Percentiles rank a stretch among this genome's conserved stretches.
Conservation (phyloP, 345 rosid species). For the Melaleuca quinquenervia region DNA sequence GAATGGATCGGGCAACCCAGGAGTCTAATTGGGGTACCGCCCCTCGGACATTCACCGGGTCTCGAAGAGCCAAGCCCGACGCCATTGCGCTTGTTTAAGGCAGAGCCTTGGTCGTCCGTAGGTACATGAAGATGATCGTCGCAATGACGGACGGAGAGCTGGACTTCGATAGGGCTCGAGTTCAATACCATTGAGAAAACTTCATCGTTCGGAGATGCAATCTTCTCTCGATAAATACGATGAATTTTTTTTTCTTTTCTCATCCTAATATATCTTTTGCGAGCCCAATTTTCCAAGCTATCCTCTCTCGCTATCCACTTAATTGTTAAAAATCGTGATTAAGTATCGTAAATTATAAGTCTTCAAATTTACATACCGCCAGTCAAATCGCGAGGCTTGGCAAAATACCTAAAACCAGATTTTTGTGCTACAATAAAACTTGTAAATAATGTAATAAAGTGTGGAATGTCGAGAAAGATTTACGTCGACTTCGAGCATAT, state of each 20-base stretch:
- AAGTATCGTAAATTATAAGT: fast-evolving
- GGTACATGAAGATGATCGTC: neutral
- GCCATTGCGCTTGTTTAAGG: neutral
- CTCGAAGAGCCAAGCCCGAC: neutral
- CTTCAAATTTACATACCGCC: neutral
- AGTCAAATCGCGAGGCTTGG: fast-evolving
- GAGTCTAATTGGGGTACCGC: neutral
- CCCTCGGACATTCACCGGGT: neutral
- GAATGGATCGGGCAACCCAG: neutral
- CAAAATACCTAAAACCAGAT: neutral
- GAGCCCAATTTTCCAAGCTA: no score
- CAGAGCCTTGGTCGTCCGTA: neutral
- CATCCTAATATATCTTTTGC: neutral
- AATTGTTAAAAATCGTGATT: neutral
- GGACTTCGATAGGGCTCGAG: neutral
- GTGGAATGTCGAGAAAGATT: neutral
- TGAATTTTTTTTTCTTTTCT: no score
- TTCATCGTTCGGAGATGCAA: neutral
- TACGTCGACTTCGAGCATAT: neutral
- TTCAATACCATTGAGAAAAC: neutral
- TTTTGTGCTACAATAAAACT: no score
- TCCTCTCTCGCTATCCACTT: no score
- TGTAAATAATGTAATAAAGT: neutral
- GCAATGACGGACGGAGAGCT: neutral
- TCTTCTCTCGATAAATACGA: no score